These are phyloP conservation scores for Lachnum nothofagi DNA, from an alignment of 2,329 filamentous ascomycete species.

Conservation along the genomic window DNA sequence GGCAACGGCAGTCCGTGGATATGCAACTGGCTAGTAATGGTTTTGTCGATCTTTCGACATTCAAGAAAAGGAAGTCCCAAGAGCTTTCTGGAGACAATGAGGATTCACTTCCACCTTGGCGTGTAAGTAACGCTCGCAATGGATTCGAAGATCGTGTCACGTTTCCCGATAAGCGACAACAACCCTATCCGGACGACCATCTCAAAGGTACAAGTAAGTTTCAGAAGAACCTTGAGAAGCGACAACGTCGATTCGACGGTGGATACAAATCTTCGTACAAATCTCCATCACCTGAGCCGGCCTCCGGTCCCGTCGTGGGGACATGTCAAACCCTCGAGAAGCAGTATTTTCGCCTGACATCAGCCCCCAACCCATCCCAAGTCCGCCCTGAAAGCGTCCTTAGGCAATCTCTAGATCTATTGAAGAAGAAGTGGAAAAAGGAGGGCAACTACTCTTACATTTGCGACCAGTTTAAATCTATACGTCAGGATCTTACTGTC, in stretches of 20 bases:
- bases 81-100: conserved; percentile 52
- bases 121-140: conserved; percentile 56
- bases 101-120: conserved; percentile 61
- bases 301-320: conserved; percentile 72
- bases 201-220: conserved; percentile 74
- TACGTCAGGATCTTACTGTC: conserved; percentile 95
- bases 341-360: conserved; percentile 87
- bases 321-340: conserved; percentile 83
- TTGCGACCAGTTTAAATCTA: conserved; percentile 98
- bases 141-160: conserved; percentile 72
- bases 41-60: conserved; percentile 22
- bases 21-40: conserved; percentile 23
- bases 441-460: conserved; percentile 96
- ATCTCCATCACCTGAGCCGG: conserved; percentile 53
- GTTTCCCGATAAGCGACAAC: conserved; percentile 40
- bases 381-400: conserved; percentile 80
- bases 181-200: conserved; percentile 42
- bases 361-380: conserved; percentile 78
- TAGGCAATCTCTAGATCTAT: conserved; percentile 75
- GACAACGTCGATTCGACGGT: conserved; percentile 78
- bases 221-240: conserved; percentile 78
- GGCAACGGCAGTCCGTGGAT: conserved; percentile 29
- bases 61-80: conserved; percentile 79
- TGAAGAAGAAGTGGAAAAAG: conserved; percentile 91
- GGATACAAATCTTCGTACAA: conserved; percentile 52